phyloP scores from a whole-genome alignment of 192 early-diverging fungal genomes.

The Podila minutissima region DNA sequence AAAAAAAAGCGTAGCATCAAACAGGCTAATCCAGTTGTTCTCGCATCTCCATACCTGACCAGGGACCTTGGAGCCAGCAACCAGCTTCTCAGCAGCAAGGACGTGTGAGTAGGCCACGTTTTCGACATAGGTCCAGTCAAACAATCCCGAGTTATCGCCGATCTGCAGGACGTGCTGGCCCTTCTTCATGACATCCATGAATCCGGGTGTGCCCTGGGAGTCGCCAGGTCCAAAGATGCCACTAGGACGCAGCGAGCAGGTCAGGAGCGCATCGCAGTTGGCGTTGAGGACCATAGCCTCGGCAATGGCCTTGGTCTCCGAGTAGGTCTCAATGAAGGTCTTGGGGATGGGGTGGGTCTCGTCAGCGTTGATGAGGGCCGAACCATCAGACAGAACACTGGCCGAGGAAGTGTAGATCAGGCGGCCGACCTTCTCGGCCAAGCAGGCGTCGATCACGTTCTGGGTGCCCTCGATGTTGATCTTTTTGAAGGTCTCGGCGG shows the following conservation, averaged over 20 bases:
- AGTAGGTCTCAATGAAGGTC: constrained; percentile 87
- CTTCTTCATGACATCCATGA: constrained; percentile 69
- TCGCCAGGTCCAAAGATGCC: constrained; percentile 94
- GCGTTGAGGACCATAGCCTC: constrained; percentile 83
- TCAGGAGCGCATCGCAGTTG: constrained; percentile 74
- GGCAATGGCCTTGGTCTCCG: constrained; percentile 83
- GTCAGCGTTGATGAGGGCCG: constrained; percentile 79
- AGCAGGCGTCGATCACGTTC: constrained; percentile 84
- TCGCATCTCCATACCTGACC: constrained; percentile 58
- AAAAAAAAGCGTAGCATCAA: neutral
- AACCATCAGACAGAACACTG: constrained; percentile 89
- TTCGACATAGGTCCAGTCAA: constrained; percentile 95
- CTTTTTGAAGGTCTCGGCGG: constrained; percentile 73
- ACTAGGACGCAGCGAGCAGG: constrained; percentile 84
- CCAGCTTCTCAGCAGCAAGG: constrained; percentile 81
- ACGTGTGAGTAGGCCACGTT: constrained; percentile 95
- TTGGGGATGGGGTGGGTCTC: constrained; percentile 82
- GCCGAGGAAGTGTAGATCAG: constrained; percentile 90
- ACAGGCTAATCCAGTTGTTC: constrained; percentile 12
- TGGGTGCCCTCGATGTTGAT: constrained; percentile 90
- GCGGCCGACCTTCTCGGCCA: constrained; percentile 66
- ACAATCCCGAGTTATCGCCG: constrained; percentile 82
- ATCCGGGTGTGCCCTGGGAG: constrained; percentile 72
- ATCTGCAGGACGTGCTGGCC: constrained; percentile 80
- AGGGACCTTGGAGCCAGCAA: constrained; percentile 29